Base-by-base conservation (phyloP, 768 basidiomycete genomes). In the Lactarius akahatsu region DNA sequence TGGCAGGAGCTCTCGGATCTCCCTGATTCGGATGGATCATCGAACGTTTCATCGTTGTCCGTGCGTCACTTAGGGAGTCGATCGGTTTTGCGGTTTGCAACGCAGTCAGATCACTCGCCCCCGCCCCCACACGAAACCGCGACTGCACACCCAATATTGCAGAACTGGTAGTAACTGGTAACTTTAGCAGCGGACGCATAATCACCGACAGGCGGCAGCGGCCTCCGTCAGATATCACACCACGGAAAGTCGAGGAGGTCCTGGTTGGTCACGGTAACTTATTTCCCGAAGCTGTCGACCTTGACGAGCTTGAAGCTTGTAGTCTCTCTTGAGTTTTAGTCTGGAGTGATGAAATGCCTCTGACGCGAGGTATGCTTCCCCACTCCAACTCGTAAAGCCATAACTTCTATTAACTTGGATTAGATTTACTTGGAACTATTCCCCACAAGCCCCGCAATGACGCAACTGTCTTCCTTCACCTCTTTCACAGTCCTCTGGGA, bases 1-100 rank as follows among this genome's bases (percentile, higher is more conserved):
- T 7, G 83, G 83, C 3, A 86, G 75, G 75, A 84, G 83, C n/a
- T 84, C 83, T 84, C 83, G 69, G 84, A 82, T 52, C n/a, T n/a
- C 20, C 18, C 45, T 10, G n/a, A 10, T 47, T 47, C 45, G n/a
- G 45, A 23, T 47, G 45, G 45, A 47, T 47, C 45, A 47, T 23
- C 45, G 8, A 47, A 23, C 45, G 5, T 50, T 50, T 23, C 47
- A 23, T 23, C 13, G 47, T 50, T 50, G 47, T 5, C 20, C 6
- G 26, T 13, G 23, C n/a, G n/a, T n/a, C 47, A 50, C 47, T 47
- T 47, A 10, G 47, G 32, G 10, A 13, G 47, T 23, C 4, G 26
- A 52, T 52, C 11, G 23, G 11, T 50, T 50, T 13, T 13, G 11
- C 47, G 4, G 2, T 11, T 23, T 13, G 11, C 11, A 26, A 26